Evolutionary conservation across 2,329 filamentous ascomycete species (phyloP).

Genomic region (Aspergillus ibericus): DNA sequence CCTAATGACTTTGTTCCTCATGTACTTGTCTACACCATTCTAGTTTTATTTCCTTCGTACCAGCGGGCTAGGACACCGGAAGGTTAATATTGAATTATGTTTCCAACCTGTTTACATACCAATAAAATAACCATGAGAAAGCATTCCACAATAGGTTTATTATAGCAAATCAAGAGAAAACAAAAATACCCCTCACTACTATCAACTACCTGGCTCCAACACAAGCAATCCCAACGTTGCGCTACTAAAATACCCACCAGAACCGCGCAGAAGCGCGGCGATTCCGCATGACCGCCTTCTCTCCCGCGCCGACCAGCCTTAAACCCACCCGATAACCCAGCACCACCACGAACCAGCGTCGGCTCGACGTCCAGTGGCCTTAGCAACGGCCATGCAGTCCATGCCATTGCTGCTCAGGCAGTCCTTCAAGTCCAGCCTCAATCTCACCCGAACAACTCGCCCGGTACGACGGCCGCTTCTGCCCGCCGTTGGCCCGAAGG

Average conservation of each 20-base stretch:
- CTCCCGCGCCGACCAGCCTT: slow-evolving; percentile 11
- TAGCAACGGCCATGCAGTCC: slow-evolving; percentile 39
- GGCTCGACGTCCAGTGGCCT: slow-evolving; percentile 23
- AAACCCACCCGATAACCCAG: slow-evolving; percentile 4
- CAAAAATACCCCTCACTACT: not conserved
- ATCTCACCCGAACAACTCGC: slow-evolving; percentile 24
- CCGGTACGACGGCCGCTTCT: slow-evolving; percentile 24
- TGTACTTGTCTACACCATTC: slow-evolving; percentile 1
- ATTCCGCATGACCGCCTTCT: slow-evolving; percentile 10
- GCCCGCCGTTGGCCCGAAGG: slow-evolving; percentile 20
- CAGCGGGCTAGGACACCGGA: not conserved
- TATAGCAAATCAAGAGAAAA: not conserved
- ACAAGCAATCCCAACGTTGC: slow-evolving; percentile 7
- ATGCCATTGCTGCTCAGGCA: slow-evolving; percentile 43
- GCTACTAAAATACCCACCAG: slow-evolving; percentile 11
- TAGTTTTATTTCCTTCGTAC: not conserved
- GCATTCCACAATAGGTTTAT: not conserved
- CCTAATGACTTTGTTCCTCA: slow-evolving; percentile 6
- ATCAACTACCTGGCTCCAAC: not conserved
- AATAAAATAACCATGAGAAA: not conserved
- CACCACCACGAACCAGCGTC: slow-evolving; percentile 18
- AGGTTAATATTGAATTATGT: not conserved
- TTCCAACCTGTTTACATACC: not conserved
- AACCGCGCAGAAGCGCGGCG: slow-evolving; percentile 7
- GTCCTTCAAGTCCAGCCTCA: slow-evolving; percentile 33